A percentile compares a stretch with the other conserved stretches of the same genome.
Evolutionary conservation across 208 protist genomes (phyloP).

Genomic region (Wallacemonas collosoma): DNA sequence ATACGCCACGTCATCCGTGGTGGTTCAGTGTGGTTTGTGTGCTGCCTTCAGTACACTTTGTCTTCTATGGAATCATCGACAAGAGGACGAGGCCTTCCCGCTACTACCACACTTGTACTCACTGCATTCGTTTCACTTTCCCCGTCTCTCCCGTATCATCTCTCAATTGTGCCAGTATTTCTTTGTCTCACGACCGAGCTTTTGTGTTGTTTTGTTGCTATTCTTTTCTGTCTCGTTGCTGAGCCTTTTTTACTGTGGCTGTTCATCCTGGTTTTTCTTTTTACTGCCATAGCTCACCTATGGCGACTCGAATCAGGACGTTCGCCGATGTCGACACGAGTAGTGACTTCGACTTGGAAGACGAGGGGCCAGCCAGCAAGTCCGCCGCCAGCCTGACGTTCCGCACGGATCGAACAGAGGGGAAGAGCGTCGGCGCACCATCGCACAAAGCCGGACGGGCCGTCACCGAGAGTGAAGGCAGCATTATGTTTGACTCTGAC

Average conservation of each 20-base stretch:
- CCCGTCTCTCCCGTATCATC: too few relatives aligned
- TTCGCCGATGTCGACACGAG: slow-evolving; percentile 52
- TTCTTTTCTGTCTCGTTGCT: background rate
- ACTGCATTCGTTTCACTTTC: too few relatives aligned
- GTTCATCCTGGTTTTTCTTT: background rate
- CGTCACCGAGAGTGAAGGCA: slow-evolving; percentile 20
- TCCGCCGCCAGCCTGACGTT: slow-evolving; percentile 33
- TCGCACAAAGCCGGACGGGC: slow-evolving; percentile 22
- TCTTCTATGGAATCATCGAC: too few relatives aligned
- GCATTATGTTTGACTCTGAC: slow-evolving; percentile 23
- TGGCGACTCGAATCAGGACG: slow-evolving; percentile 22
- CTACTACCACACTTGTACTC: too few relatives aligned
- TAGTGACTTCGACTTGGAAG: slow-evolving; percentile 41
- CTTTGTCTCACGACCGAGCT: too few relatives aligned
- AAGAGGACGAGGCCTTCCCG: too few relatives aligned
- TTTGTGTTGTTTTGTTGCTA: too few relatives aligned
- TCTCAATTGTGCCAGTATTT: too few relatives aligned
- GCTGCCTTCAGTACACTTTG: too few relatives aligned
- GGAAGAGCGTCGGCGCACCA: slow-evolving; percentile 17
- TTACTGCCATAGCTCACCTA: background rate
- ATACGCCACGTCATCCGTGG: too few relatives aligned
- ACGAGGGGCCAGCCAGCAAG: slow-evolving; percentile 15
- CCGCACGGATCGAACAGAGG: slow-evolving; percentile 31
- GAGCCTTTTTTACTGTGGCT: background rate
- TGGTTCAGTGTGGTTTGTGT: too few relatives aligned